phyloP scores from a whole-genome alignment of 148 eudicot genomes.

The Simmondsia chinensis region DNA sequence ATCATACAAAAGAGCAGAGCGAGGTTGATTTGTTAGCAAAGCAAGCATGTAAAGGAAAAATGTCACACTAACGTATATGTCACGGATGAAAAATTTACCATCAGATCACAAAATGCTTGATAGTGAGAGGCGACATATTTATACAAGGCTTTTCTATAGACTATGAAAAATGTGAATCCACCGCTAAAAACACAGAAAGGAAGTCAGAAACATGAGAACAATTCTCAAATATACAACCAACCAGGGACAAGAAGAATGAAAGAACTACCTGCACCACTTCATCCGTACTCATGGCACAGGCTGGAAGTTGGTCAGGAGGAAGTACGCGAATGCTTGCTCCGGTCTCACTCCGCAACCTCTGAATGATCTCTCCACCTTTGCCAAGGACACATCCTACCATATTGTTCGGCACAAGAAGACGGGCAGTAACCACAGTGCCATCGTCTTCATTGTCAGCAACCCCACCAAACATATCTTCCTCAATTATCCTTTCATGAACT shows the following conservation, averaged over 20 bases:
- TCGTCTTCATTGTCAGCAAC: conserved; percentile 23
- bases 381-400: conserved; percentile 72
- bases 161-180: too few species aligned
- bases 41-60: too few species aligned
- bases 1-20: too few species aligned
- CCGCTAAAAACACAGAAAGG: background rate
- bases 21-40: too few species aligned
- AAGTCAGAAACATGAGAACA: background rate
- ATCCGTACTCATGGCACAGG: conserved; percentile 56
- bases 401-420: conserved; percentile 68
- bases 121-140: too few species aligned
- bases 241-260: background rate
- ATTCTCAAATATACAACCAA: background rate
- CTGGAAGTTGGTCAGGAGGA: conserved; percentile 62
- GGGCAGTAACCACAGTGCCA: conserved; percentile 35
- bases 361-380: conserved; percentile 73
- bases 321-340: conserved; percentile 73
- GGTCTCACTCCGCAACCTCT: conserved; percentile 62
- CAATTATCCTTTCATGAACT: conserved; percentile 65
- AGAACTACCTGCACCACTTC: conserved; percentile 64
- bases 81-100: too few species aligned
- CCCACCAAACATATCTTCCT: conserved; percentile 47
- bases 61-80: too few species aligned
- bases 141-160: too few species aligned
- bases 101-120: too few species aligned